phyloP scores from a whole-genome alignment of 2,329 filamentous ascomycete species.

The Pseudogymnoascus sp. region DNA sequence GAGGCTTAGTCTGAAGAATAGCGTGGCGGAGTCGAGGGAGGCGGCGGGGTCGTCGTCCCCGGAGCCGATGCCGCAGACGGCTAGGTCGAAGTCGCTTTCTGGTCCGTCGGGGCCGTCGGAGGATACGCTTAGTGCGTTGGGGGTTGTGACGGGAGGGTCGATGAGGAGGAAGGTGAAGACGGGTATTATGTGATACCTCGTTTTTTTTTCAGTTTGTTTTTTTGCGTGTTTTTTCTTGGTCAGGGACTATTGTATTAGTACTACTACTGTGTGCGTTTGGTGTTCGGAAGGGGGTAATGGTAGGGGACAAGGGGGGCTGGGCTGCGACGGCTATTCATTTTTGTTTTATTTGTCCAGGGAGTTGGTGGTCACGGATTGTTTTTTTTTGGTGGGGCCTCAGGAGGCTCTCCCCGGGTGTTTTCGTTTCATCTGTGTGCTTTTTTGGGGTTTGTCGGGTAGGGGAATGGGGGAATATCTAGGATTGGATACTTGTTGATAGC shows the following conservation, averaged over 20 bases:
- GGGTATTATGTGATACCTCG: neutral
- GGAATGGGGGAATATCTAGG: neutral
- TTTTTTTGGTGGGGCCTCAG: neutral
- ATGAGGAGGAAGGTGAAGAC: slow-evolving; percentile 3
- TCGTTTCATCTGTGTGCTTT: neutral
- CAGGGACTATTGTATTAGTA: neutral
- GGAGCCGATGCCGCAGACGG: neutral
- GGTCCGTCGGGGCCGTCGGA: neutral
- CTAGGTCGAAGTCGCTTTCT: neutral
- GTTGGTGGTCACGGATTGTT: neutral
- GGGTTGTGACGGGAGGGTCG: neutral
- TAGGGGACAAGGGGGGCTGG: neutral
- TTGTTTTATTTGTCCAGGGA: neutral
- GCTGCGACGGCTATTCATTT: neutral
- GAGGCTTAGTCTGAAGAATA: slow-evolving; percentile 30
- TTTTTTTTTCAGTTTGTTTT: neutral
- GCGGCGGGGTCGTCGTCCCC: neutral
- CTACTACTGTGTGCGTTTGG: neutral
- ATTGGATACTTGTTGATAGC: neutral
- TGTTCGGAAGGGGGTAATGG: neutral
- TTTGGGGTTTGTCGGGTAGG: neutral
- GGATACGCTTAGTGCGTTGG: neutral
- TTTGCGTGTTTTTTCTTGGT: neutral
- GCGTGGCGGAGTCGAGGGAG: neutral
- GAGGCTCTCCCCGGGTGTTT: neutral